These are phyloP conservation scores for Phytopythium delawarense DNA, from an alignment of 352 stramenopile species.

Conservation along the genomic window DNA sequence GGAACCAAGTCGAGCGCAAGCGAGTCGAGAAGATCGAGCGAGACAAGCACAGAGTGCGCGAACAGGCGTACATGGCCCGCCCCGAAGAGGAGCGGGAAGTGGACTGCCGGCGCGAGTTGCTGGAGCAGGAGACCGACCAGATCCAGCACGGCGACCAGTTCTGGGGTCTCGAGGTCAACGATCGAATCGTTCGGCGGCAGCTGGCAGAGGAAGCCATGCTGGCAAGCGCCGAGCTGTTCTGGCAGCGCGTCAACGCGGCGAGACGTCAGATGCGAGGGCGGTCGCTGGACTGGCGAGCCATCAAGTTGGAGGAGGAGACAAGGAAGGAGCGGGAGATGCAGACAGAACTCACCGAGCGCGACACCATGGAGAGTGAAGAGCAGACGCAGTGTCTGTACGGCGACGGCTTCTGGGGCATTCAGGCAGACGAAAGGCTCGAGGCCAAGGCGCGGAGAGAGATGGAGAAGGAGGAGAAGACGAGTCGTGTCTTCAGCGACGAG, in stretches of 20 bases:
- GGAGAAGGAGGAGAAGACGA: constrained; percentile 29
- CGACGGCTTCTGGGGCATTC: constrained; percentile 63
- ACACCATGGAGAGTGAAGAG: constrained; percentile 36
- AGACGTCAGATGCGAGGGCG: constrained; percentile 7
- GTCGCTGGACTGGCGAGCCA: constrained; percentile 9
- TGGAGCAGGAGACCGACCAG: constrained; percentile 51
- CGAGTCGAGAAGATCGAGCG: constrained; percentile 20
- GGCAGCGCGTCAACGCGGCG: constrained; percentile 33
- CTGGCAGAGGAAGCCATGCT: constrained; percentile 40
- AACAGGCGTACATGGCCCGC: constrained; percentile 21
- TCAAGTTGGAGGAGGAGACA: constrained; percentile 18
- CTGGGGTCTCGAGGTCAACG: constrained; percentile 42
- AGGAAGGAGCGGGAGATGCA: constrained; percentile 18
- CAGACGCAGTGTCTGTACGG: constrained; percentile 31
- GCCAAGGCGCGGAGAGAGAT: constrained; percentile 24
- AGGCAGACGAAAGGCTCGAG: constrained; percentile 45
- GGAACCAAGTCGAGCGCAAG: constrained; percentile 26
- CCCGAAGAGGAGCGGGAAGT: constrained; percentile 31
- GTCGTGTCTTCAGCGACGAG: constrained; percentile 26
- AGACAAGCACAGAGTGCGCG: constrained; percentile 12
- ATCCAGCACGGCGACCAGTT: constrained; percentile 41
- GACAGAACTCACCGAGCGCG: constrained; percentile 22
- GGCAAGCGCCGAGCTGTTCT: constrained; percentile 32
- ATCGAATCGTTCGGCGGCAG: constrained; percentile 36
- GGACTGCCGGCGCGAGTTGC: constrained; percentile 39